Conservation (phyloP, 352 stramenopile species). For the Globisporangium carolinianum region DNA sequence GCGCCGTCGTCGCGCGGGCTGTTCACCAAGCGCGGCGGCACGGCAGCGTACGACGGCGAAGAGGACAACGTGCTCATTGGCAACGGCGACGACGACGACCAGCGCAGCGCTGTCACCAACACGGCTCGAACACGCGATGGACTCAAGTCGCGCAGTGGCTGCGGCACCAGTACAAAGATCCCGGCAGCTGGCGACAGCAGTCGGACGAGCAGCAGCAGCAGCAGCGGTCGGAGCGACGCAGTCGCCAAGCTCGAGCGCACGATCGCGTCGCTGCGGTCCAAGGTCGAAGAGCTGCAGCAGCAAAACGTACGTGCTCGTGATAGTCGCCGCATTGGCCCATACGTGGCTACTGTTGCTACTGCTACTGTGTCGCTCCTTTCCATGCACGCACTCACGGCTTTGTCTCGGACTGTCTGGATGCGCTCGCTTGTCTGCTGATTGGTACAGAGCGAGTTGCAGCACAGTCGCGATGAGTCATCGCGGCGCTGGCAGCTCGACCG, state of each 20-base stretch:
- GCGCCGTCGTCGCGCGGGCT: constrained; percentile 42
- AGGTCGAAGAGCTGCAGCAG: constrained; percentile 63
- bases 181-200: not conserved
- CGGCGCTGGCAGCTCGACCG: constrained; percentile 62
- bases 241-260: constrained; percentile 53
- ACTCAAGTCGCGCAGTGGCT: constrained; percentile 13
- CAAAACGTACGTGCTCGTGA: constrained; percentile 51
- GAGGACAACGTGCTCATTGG: constrained; percentile 68
- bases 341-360: too few species aligned
- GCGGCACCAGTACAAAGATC: not conserved
- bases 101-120: not conserved
- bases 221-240: constrained; percentile 11
- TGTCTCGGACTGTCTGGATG: not conserved
- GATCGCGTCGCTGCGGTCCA: constrained; percentile 39
- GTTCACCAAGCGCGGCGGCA: constrained; percentile 42
- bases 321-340: not conserved
- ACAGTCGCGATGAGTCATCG: constrained; percentile 51
- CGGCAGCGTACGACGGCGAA: constrained; percentile 27
- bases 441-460: constrained; percentile 44
- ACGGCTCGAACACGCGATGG: not conserved
- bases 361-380: not conserved
- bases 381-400: not conserved
- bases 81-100: constrained; percentile 30
- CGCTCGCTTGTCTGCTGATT: constrained; percentile 5
- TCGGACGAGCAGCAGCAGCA: not conserved